Evolutionary conservation across 2,329 filamentous ascomycete species (phyloP), one percentile per base, ranked within the genome.

Genomic region (Xylariaceae sp.): DNA sequence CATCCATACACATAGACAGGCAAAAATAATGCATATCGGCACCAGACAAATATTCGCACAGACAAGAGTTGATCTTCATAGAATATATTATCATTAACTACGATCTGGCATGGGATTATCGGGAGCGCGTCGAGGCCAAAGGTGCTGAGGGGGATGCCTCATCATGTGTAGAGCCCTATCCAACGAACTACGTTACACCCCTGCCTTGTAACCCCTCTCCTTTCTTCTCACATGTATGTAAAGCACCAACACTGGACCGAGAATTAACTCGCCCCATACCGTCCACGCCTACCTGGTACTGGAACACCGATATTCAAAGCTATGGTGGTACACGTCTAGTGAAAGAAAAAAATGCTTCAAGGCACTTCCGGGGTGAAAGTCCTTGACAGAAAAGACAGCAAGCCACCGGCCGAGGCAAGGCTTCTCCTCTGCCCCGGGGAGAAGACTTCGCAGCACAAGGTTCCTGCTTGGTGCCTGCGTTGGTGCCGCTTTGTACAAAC

Each of bases 71-170:
- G n/a, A 9, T 5, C 13, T 34, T 28, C 4, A 11, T 26, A 15
- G 23, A 36, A 37, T 42, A 38, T 53, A 55, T 55, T 55, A 55
- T 50, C 41, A 53, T 53, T 54, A 53, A 40, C 38, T 46, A 43
- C 35, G n/a, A n/a, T n/a, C n/a, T n/a, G n/a, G n/a, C n/a, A n/a
- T 31, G 27, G 21, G 6, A 6, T 24, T 24, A 24, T 34, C 16
- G 28, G 24, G 38, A 34, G 45, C 34, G 43, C 44, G 37, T 28
- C 30, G 35, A 45, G 36, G 41, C 36, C 15, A 39, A 11, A 34
- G 29, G n/a, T n/a, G n/a, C n/a, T 41, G 26, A 27, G 3, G 31
- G 30, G 41, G 28, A 34, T 17, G 36, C 32, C 40, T 46, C 48
- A 40, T 48, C 43, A 47, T 40, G 34, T 40, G 39, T 46, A 43